These are phyloP conservation scores for Gleditsia sinensis DNA, from an alignment of 306 rosid genomes.

Conservation along the genomic window DNA sequence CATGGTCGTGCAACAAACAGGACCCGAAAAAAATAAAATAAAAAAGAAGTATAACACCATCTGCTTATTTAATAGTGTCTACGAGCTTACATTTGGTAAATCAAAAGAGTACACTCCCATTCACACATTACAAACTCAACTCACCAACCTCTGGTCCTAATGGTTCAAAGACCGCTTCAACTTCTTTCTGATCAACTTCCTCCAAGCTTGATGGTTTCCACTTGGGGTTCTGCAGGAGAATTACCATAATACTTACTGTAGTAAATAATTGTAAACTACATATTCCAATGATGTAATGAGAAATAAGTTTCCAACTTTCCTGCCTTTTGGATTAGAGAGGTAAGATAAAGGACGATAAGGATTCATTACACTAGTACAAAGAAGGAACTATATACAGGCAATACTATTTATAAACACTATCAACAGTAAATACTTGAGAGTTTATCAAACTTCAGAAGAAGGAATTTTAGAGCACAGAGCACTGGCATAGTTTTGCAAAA, in stretches of 20 bases:
- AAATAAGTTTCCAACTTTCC: background rate
- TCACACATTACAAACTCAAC: conserved; percentile 44
- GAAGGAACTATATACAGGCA: background rate
- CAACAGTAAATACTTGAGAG: background rate
- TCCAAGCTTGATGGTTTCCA: conserved; percentile 82
- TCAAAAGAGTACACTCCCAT: conserved; percentile 6
- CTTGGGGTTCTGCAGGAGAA: conserved; percentile 71
- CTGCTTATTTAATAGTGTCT: conserved; percentile 42
- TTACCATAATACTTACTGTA: background rate
- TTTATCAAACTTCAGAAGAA: background rate
- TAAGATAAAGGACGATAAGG: background rate
- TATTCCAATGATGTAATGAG: background rate
- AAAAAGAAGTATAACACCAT: background rate
- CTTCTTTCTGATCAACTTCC: conserved; percentile 65
- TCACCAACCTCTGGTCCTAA: conserved; percentile 55
- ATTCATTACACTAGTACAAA: background rate
- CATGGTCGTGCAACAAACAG: conserved; percentile 26
- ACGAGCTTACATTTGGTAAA: conserved; percentile 23
- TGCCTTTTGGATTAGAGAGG: background rate
- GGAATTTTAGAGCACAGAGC: background rate
- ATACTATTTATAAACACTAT: background rate
- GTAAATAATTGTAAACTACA: conserved; percentile 12
- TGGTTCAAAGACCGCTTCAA: conserved; percentile 68
- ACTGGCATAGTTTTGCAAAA: background rate
- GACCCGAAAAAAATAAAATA: background rate